These are phyloP conservation scores for Cryptococcus hybrid DNA, from an alignment of 1,284 basidiomycete genomes.

Conservation along the genomic window DNA sequence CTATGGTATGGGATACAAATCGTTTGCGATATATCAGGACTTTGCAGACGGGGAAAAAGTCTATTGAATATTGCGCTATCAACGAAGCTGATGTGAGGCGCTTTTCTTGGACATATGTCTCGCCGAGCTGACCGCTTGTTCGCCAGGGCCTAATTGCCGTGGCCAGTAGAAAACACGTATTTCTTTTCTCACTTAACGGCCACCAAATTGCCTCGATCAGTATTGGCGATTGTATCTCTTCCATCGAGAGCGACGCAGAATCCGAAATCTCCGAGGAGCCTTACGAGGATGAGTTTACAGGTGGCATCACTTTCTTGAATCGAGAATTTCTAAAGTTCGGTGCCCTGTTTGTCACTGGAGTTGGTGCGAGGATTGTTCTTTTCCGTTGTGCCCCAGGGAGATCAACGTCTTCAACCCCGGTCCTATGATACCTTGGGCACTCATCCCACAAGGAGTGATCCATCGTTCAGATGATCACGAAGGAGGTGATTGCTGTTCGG, in stretches of 20 bases:
- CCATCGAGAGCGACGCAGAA: not conserved
- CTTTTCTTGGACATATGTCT: not conserved
- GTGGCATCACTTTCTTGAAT: conserved; percentile 44
- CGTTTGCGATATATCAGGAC: conserved; percentile 71
- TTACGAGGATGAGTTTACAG: conserved; percentile 27
- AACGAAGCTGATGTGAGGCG: conserved; percentile 76
- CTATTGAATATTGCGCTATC: conserved; percentile 69
- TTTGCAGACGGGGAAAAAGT: conserved; percentile 62
- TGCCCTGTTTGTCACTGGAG: conserved; percentile 40
- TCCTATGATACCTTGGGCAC: conserved; percentile 37
- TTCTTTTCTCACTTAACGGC: conserved; percentile 49
- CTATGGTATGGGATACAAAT: conserved; percentile 89
- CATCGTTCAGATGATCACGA: conserved; percentile 32
- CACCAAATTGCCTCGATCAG: conserved; percentile 42
- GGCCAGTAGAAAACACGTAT: conserved; percentile 36
- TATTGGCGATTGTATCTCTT: conserved; percentile 2
- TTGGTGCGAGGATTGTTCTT: conserved; percentile 32
- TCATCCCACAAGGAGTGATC: conserved; percentile 39
- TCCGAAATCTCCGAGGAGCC: conserved; percentile 6
- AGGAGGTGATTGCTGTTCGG: conserved; percentile 33
- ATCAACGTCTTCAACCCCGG: conserved; percentile 27
- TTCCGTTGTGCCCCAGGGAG: conserved; percentile 34
- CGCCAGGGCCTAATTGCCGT: conserved; percentile 46
- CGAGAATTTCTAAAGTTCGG: conserved; percentile 45
- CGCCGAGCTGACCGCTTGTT: not conserved